Percentiles rank a stretch among this genome's conserved stretches.
Conservation (phyloP, 345 rosid genomes). For the Pugionium cornutum region DNA sequence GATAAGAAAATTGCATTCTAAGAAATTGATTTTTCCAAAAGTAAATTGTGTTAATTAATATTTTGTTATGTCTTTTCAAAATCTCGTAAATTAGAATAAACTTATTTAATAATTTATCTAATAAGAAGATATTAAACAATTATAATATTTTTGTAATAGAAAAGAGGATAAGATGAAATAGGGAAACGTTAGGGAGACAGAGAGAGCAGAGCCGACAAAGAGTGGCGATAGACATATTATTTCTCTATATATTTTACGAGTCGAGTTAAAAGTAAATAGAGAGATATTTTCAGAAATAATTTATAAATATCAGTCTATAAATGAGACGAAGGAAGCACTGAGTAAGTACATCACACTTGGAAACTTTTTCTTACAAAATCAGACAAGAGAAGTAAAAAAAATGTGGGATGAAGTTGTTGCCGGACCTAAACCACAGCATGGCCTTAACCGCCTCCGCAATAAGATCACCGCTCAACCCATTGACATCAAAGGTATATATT, state of each 20-base stretch:
- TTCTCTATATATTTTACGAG: slow-evolving; percentile 26
- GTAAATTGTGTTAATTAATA: too few species aligned
- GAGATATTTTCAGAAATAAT: slow-evolving; percentile 30
- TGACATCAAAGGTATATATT: slow-evolving; percentile 40
- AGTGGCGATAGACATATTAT: background rate
- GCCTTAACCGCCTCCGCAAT: slow-evolving; percentile 75
- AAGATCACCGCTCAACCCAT: slow-evolving; percentile 47
- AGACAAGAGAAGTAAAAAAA: background rate
- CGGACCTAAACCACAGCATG: slow-evolving; percentile 91
- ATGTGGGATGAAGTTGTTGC: slow-evolving; percentile 88
- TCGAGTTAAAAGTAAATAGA: background rate
- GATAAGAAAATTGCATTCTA: too few species aligned
- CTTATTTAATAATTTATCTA: too few species aligned
- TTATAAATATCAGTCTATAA: slow-evolving; percentile 23
- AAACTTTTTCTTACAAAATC: background rate
- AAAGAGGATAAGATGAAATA: too few species aligned
- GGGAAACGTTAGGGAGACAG: too few species aligned
- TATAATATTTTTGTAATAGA: too few species aligned
- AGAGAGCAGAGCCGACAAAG: too few species aligned
- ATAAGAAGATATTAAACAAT: too few species aligned
- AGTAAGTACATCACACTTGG: slow-evolving; percentile 3
- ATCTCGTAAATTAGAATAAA: too few species aligned
- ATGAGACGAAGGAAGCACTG: background rate
- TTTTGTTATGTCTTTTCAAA: too few species aligned
- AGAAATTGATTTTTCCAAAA: too few species aligned